Evolutionary conservation across 805 yeast species (phyloP), one percentile per base, ranked within the genome.

Genomic region (Cyberlindnera xylosilytica): DNA sequence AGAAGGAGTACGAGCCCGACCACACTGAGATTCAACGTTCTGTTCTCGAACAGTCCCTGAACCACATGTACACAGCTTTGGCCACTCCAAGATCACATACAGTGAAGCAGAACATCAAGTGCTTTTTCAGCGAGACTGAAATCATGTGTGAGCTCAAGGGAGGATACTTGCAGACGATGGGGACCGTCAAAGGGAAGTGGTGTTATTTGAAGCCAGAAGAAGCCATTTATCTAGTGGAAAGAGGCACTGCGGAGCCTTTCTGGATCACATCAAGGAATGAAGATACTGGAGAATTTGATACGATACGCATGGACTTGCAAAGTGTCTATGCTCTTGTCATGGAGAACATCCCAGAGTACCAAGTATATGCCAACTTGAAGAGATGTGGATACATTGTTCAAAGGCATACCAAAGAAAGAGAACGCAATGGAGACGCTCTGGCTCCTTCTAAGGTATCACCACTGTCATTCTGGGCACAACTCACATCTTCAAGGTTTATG

Each of bases 1-100:
- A 80, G 44, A 90, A 90, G 58, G 96, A 87, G 51, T 85, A 79
- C 51, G 95, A 81, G 46, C 96, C 95, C 0, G 91, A 83, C 57
- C 88, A 87, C 1, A 81, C 89, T 0, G 52, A 55, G 6, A 57
- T 67, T 6, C 93, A 86, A 58, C 58, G 54, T 4, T 45, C 57
- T 4, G 60, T 66, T 15, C 67, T 90, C 4, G 63, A 66, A 10
- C 68, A 68, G 20, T 78, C 91, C 10, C 67, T 86, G 40, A 63
- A 73, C 23, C 79, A 83, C 22, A 89, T 90, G 96, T 87, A 76
- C 56, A 65, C 68, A 3, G 90, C 95, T 0, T 64, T 89, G 22
- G 56, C 53, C 1, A 66, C 67, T 3, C 66, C 69, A 1, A 65
- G 89, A 41, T 80, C 82, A 29, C 50, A 65, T 20, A 55, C 60